phyloP scores from a whole-genome alignment of 1,284 basidiomycete species.

The Ustilago curta region DNA sequence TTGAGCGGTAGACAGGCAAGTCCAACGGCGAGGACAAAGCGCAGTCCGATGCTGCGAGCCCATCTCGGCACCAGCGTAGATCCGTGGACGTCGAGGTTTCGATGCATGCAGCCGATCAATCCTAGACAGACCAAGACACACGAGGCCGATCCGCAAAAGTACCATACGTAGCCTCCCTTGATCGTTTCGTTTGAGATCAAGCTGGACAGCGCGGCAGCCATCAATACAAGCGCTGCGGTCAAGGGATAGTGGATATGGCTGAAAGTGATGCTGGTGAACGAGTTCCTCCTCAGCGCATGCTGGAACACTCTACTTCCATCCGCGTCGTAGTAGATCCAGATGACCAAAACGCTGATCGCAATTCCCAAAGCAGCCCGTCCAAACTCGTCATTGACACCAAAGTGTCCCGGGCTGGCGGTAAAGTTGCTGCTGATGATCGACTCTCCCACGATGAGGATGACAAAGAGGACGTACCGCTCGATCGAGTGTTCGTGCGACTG shows the following conservation, averaged over 20 bases:
- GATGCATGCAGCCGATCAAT: constrained; percentile 60
- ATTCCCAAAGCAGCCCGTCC: constrained; percentile 60
- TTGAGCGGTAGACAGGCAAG: constrained; percentile 59
- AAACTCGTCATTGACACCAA: constrained; percentile 49
- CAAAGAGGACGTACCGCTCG: constrained; percentile 60
- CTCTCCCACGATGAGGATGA: constrained; percentile 65
- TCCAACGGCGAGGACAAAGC: constrained; percentile 45
- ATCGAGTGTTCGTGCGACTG: constrained; percentile 60
- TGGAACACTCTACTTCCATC: constrained; percentile 65
- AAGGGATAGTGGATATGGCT: constrained; percentile 66
- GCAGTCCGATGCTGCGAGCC: constrained; percentile 43
- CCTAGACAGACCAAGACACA: constrained; percentile 53
- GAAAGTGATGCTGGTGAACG: constrained; percentile 62
- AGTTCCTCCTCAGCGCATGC: constrained; percentile 66
- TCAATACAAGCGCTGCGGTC: constrained; percentile 60
- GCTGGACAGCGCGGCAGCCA: constrained; percentile 45
- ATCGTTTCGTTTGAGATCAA: constrained; percentile 44
- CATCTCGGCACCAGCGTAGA: constrained; percentile 56
- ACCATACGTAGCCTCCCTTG: constrained; percentile 58
- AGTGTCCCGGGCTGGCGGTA: constrained; percentile 30
- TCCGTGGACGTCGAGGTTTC: constrained; percentile 54
- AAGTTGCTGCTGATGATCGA: constrained; percentile 54
- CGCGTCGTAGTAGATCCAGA: constrained; percentile 64
- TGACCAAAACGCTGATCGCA: constrained; percentile 60
- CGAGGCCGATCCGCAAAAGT: constrained; percentile 54